Evolutionary conservation across 805 yeast species (phyloP).

Genomic region (Wickerhamomyces hampshirensis): DNA sequence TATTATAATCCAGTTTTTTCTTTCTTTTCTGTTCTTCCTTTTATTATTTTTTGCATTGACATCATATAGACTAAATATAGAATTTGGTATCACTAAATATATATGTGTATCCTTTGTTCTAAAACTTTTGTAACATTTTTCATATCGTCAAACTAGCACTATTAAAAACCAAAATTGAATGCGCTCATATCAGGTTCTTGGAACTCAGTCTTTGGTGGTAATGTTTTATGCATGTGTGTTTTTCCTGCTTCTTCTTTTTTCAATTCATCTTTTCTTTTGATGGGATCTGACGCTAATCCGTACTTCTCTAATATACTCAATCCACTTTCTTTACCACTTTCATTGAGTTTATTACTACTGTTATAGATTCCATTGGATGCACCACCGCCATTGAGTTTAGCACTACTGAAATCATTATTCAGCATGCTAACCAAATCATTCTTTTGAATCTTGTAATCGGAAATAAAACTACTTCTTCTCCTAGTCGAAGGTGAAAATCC

Average conservation of each 20-base stretch:
- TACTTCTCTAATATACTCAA: slow-evolving; percentile 25
- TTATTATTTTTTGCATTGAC: too few species aligned
- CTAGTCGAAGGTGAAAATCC: slow-evolving; percentile 23
- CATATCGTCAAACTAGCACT: neutral
- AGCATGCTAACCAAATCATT: neutral
- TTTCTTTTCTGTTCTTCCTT: too few species aligned
- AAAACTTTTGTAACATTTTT: too few species aligned
- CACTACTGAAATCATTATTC: neutral
- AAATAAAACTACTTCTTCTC: slow-evolving; percentile 18
- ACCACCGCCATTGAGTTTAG: slow-evolving; percentile 2
- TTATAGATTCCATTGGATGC: too few species aligned
- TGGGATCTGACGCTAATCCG: slow-evolving; percentile 21
- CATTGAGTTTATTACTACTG: neutral
- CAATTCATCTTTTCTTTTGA: slow-evolving; percentile 14
- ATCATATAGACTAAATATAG: too few species aligned
- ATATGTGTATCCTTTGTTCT: too few species aligned
- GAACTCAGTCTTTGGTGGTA: slow-evolving; percentile 51
- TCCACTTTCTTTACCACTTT: slow-evolving; percentile 3
- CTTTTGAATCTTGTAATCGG: slow-evolving; percentile 4
- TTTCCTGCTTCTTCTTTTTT: slow-evolving; percentile 6
- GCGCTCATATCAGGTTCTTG: slow-evolving; percentile 77
- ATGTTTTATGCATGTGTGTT: slow-evolving; percentile 8
- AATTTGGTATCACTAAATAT: too few species aligned
- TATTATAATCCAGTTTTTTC: too few species aligned
- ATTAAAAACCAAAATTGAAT: slow-evolving; percentile 45